Conservation (phyloP, 169 alveolate genomes). For the Perkinsus olseni region DNA sequence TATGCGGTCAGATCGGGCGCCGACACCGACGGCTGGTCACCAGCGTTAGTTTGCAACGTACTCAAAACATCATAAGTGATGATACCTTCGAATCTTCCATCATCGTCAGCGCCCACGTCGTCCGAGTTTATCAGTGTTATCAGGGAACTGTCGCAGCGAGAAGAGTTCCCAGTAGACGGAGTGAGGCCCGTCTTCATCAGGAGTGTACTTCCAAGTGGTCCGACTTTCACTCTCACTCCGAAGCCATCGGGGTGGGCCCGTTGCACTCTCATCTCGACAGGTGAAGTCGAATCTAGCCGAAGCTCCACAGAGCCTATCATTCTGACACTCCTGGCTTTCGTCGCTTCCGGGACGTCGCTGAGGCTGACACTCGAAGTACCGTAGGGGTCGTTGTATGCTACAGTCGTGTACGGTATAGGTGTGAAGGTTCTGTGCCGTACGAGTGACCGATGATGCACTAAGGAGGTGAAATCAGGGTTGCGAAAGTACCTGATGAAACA, state of each 20-base stretch:
- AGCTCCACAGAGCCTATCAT: neutral
- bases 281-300: neutral
- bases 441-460: neutral
- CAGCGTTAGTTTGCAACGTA: neutral
- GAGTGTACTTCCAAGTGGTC: neutral
- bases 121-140: too few species aligned
- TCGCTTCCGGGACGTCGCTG: neutral
- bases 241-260: neutral
- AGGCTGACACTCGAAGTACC: neutral
- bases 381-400: neutral
- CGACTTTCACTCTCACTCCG: neutral
- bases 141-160: too few species aligned
- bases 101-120: neutral
- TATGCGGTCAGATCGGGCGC: neutral
- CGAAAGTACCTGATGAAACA: neutral
- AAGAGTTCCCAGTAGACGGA: neutral
- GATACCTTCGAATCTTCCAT: neutral
- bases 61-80: neutral
- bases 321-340: neutral
- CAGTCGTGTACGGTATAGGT: neutral
- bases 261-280: neutral
- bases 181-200: neutral
- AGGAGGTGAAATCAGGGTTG: neutral
- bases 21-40: neutral
- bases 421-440: neutral